Evolutionary conservation across 768 basidiomycete species (phyloP), one percentile per base, ranked within the genome.

Genomic region (Amanita pseudoporphyria): DNA sequence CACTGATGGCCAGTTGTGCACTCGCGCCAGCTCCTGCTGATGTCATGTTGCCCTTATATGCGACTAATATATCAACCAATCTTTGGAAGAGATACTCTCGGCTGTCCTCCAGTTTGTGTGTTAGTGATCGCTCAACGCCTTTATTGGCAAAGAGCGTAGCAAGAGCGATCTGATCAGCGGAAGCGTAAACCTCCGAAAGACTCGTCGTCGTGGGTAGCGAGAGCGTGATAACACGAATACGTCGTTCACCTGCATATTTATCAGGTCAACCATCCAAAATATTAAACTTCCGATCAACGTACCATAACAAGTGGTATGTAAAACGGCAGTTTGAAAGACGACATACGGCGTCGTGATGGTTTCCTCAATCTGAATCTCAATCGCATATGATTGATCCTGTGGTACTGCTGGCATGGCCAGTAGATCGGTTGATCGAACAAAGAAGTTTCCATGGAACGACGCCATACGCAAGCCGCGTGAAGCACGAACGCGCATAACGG

Each of bases 391-490:
- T 64, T 96, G 89, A 59, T 98, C 93, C 58, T 87, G 82, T 13
- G 95, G 92, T 16, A 98, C 94, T 6, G 92, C 85, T 2, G 95
- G 93, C 77, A 97, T 87, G 3, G 95, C 91, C 31, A 97, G 77
- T 4, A 97, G 78, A 67, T 98, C 95, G 18, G 95, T 98, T 19
- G 93, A 96, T 46, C 95, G 84, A 50, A 96, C 91, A 62, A 98
- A 98, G 73, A 97, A 96, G 71, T 97, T 98, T 53, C 95, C 95
- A 58, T 97, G 92, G 87, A 95, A 98, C 1, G 90, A 88, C 6
- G 93, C 84, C 92, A 97, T 91, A 44, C 93, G 85, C 39, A 98
- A 70, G 53, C 94, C 92, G 71, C 91, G 77, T 1, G 96, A 92
- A n/a, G 94, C 93, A 58, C 96, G 91, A 22, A 98, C 91, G 63